Percentiles rank a stretch among this genome's conserved stretches.
These are phyloP conservation scores for Colletotrichum cuscutae DNA, from an alignment of 2,329 filamentous ascomycete genomes.

Conservation along the genomic window DNA sequence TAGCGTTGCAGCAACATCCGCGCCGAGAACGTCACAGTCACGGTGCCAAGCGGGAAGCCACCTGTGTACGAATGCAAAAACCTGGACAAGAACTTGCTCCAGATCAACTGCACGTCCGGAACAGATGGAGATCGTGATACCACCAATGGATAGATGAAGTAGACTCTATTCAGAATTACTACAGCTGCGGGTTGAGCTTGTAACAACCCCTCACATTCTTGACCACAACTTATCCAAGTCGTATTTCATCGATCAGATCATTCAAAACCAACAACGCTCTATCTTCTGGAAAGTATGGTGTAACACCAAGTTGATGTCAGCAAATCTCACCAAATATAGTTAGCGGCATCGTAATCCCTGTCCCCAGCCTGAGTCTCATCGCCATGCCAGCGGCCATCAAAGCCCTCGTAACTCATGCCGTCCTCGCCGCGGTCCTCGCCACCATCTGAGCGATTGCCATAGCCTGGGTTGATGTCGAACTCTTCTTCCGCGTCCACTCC, in stretches of 20 bases:
- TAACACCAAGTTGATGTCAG: neutral
- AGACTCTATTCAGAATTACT: neutral
- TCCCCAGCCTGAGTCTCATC: neutral
- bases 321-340: neutral
- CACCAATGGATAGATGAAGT: neutral
- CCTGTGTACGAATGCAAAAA: slow-evolving; percentile 56
- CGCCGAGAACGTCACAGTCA: slow-evolving; percentile 55
- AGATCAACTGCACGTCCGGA: slow-evolving; percentile 18
- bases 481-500: neutral
- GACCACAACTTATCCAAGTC: too few species aligned
- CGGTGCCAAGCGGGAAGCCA: slow-evolving; percentile 56
- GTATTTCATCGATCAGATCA: neutral
- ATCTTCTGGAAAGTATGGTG: neutral
- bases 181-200: too few species aligned
- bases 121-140: slow-evolving; percentile 1
- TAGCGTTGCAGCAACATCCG: slow-evolving; percentile 57
- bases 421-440: too few species aligned
- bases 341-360: neutral
- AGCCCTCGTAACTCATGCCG: neutral
- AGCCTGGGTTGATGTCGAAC: neutral
- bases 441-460: too few species aligned
- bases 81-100: slow-evolving; percentile 38
- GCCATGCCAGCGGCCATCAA: neutral
- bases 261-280: neutral
- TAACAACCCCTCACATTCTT: too few species aligned